Evolutionary conservation across 345 rosid species (phyloP), one percentile per base, ranked within the genome.

Genomic region (Syzygium oleosum): DNA sequence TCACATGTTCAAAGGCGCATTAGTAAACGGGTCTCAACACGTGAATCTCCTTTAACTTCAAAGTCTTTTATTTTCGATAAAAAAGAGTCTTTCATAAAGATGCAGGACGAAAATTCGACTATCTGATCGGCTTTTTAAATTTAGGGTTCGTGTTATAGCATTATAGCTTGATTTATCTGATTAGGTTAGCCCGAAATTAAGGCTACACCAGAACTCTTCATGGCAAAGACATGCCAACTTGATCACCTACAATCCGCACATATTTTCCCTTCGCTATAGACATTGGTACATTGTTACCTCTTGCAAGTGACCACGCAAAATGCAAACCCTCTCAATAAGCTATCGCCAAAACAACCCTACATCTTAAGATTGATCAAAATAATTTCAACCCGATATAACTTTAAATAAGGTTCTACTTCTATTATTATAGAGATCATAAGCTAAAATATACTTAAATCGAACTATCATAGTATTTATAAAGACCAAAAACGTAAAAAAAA

Each of bases 1-100:
- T n/a, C n/a, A n/a, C n/a, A n/a, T n/a, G n/a, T n/a, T n/a, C n/a
- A n/a, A n/a, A n/a, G n/a, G n/a, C n/a, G n/a, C n/a, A n/a, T n/a
- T n/a, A n/a, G n/a, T 31, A 4, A 8, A 5, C 3, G 0, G 1
- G 3, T 68, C 14, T 73, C 3, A 1, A 19, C 25, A 19, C 1
- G 7, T 21, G 80, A 17, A 5, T 21, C 3, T 34, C 46, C 3
- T 34, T 19, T 4, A 34, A 34, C 2, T 34, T 68, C 3, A 4
- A 9, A 17, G 23, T 34, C 12, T 8, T 34, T 34, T 55, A 22
- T 9, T 25, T 21, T 55, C 22, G 11, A 43, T 7, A 7, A 1
- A 6, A 43, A 43, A 4, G 4, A 31, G 6, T 9, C 12, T 8
- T 73, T 34, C 4, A 58, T 58, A 4, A 3, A 58, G 22, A 34